Conservation (phyloP, 768 basidiomycete species). For the Trametes cingulata region DNA sequence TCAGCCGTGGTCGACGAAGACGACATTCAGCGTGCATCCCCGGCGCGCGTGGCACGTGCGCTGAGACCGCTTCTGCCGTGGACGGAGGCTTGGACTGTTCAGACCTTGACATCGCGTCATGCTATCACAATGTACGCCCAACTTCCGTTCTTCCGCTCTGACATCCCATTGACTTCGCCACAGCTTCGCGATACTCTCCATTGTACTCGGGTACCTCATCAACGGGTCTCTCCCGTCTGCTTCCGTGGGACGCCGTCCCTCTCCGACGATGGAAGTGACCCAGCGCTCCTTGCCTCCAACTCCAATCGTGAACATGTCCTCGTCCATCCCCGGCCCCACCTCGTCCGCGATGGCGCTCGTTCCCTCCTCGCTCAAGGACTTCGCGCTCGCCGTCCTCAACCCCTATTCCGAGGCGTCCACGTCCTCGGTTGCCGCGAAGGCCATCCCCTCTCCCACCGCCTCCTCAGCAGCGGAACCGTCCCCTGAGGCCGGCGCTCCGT, state of each 20-base stretch:
- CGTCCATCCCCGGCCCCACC: slow-evolving; percentile 16
- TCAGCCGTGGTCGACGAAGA: slow-evolving; percentile 49
- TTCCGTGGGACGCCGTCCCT: slow-evolving; percentile 31
- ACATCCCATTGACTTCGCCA: slow-evolving; percentile 12
- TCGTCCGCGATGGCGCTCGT: slow-evolving; percentile 18
- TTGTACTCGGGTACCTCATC: slow-evolving; percentile 58
- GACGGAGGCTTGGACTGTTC: slow-evolving; percentile 39
- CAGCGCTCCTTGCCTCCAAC: slow-evolving; percentile 34
- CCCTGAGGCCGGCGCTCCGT: slow-evolving; percentile 11
- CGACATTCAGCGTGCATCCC: slow-evolving; percentile 43
- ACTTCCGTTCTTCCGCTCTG: neutral
- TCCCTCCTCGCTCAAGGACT: slow-evolving; percentile 29
- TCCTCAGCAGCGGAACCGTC: slow-evolving; percentile 5
- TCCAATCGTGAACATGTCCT: slow-evolving; percentile 24
- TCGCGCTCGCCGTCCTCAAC: slow-evolving; percentile 39
- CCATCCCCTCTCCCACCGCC: slow-evolving; percentile 17
- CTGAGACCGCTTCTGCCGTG: slow-evolving; percentile 46
- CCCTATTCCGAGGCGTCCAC: slow-evolving; percentile 26
- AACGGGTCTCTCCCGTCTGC: slow-evolving; percentile 46
- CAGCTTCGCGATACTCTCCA: slow-evolving; percentile 68
- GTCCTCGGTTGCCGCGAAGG: slow-evolving; percentile 18
- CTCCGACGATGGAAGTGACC: slow-evolving; percentile 24
- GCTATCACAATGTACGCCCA: slow-evolving; percentile 65
- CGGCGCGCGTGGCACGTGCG: slow-evolving; percentile 44
- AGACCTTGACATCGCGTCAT: slow-evolving; percentile 44